Conservation (phyloP, 1,284 basidiomycete genomes). For the Limonomyces culmigenus region DNA sequence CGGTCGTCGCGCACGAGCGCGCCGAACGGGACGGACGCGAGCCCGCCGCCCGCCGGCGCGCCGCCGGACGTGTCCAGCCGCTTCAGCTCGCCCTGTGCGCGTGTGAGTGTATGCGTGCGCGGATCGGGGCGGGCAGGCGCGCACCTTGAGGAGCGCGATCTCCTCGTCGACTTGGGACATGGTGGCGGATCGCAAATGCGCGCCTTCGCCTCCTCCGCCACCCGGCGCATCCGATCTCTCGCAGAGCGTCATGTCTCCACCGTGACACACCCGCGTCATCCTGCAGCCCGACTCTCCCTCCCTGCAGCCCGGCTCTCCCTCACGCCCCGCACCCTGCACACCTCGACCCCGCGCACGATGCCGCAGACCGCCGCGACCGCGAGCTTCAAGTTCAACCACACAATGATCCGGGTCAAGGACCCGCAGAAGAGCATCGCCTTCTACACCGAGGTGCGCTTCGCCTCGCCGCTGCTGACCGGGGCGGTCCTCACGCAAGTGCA, state of each 20-base stretch:
- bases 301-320: no score
- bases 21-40: not conserved
- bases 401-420: slow-evolving; percentile 84
- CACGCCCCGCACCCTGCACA: no score
- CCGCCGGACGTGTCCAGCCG: not conserved
- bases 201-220: no score
- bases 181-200: no score
- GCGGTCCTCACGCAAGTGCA: slow-evolving; percentile 9
- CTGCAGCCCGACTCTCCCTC: no score
- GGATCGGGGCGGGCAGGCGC: not conserved
- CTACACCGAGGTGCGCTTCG: slow-evolving; percentile 42
- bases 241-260: no score
- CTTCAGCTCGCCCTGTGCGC: not conserved
- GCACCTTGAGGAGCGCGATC: not conserved
- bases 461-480: not conserved
- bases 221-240: no score
- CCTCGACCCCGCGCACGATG: no score
- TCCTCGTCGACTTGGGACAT: not conserved
- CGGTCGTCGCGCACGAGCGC: not conserved
- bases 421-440: slow-evolving; percentile 64
- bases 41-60: no score
- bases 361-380: not conserved
- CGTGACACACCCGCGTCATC: no score
- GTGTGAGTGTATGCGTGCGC: not conserved
- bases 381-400: slow-evolving; percentile 71